Evolutionary conservation across 257 asterid genomes (phyloP).

Genomic region (Hygrophila difformis): DNA sequence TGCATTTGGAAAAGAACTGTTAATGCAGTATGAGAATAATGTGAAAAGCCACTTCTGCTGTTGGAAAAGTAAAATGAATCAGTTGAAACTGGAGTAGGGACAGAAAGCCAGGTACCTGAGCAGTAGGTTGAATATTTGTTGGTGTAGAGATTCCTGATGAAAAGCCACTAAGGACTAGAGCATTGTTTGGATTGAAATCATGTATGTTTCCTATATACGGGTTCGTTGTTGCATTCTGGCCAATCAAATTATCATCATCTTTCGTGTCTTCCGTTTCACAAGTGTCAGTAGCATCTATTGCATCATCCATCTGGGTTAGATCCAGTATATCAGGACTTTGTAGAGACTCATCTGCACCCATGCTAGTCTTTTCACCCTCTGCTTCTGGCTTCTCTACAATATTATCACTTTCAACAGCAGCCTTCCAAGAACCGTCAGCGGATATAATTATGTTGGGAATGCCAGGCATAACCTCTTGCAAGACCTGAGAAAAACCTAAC

Average conservation of each 20-base stretch:
- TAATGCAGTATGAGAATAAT: neutral
- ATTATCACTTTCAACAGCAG: conserved; percentile 39
- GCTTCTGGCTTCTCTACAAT: conserved; percentile 29
- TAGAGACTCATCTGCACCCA: conserved; percentile 22
- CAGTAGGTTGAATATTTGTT: conserved; percentile 16
- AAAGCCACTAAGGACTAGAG: conserved; percentile 23
- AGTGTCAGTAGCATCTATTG: conserved; percentile 12
- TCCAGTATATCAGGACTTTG: conserved; percentile 33
- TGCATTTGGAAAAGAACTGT: no score
- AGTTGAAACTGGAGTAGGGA: conserved; percentile 16
- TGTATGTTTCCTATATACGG: conserved; percentile 11
- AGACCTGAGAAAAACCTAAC: conserved; percentile 37
- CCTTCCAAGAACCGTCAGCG: conserved; percentile 80
- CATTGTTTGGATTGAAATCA: conserved; percentile 16
- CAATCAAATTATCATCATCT: conserved; percentile 7
- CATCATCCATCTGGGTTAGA: conserved; percentile 46
- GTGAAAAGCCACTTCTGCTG: conserved; percentile 11
- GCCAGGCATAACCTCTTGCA: conserved; percentile 60
- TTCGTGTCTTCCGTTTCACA: conserved; percentile 34
- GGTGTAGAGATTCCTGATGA: conserved; percentile 38
- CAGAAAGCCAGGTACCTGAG: conserved; percentile 12
- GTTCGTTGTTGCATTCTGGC: conserved; percentile 15
- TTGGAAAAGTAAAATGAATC: conserved; percentile 19
- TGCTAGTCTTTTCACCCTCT: conserved; percentile 14
- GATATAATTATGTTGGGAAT: conserved; percentile 44